Evolutionary conservation across 73 alveolate genomes (phyloP).

Genomic region (Tetrahymena malaccensis): DNA sequence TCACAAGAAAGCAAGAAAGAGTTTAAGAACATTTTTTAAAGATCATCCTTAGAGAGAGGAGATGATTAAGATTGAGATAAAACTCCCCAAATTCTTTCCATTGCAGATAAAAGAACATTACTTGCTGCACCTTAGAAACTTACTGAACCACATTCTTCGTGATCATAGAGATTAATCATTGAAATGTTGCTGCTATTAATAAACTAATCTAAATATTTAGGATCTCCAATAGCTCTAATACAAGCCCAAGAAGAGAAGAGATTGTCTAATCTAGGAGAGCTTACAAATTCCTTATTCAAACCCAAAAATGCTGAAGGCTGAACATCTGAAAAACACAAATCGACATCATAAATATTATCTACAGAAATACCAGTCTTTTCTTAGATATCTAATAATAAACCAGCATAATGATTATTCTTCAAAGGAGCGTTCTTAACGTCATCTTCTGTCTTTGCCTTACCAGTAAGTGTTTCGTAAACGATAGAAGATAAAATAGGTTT

Average conservation of each 20-base stretch:
- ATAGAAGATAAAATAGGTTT: slow-evolving; percentile 78
- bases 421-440: slow-evolving; percentile 20
- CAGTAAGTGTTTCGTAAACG: neutral
- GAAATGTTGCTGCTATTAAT: slow-evolving; percentile 43
- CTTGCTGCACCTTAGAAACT: slow-evolving; percentile 88
- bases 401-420: slow-evolving; percentile 71
- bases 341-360: slow-evolving; percentile 78
- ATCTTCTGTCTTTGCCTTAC: neutral
- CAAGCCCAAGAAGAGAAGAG: slow-evolving; percentile 72
- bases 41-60: neutral
- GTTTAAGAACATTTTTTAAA: neutral
- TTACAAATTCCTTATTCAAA: slow-evolving; percentile 80
- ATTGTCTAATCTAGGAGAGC: slow-evolving; percentile 84
- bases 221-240: slow-evolving; percentile 68
- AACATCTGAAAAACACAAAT: slow-evolving; percentile 73
- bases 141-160: slow-evolving; percentile 87
- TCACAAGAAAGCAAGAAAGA: neutral
- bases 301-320: slow-evolving; percentile 75
- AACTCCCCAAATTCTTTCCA: slow-evolving; percentile 66
- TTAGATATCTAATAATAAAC: slow-evolving; percentile 61
- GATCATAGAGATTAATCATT: slow-evolving; percentile 78
- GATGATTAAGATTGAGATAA: slow-evolving; percentile 33
- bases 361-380: slow-evolving; percentile 53
- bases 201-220: neutral
- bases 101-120: slow-evolving; percentile 64